Evolutionary conservation across 495 filamentous ascomycete genomes (phyloP).

Genomic region (Aspergillus panamensis): DNA sequence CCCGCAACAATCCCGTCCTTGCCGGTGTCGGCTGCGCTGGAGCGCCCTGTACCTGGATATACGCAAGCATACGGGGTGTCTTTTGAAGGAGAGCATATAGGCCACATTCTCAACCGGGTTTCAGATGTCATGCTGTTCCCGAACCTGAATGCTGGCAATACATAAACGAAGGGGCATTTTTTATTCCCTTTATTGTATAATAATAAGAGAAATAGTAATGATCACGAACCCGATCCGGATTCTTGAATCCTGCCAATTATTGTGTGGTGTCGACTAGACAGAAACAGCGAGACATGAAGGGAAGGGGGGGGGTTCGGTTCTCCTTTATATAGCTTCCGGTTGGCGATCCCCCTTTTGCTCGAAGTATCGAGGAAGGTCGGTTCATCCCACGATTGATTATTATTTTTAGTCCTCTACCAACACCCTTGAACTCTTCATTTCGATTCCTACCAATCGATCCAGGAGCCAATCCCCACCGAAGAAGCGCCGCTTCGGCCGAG

Average conservation of each 20-base stretch:
- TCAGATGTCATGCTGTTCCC: slow-evolving; percentile 46
- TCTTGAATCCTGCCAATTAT: neutral
- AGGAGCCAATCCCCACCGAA: slow-evolving; percentile 3
- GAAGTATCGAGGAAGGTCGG: too few relatives aligned
- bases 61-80: slow-evolving; percentile 11
- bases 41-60: slow-evolving; percentile 14
- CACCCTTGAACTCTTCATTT: neutral
- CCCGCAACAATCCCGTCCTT: slow-evolving; percentile 26
- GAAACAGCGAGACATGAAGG: too few relatives aligned
- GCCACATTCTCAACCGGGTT: slow-evolving; percentile 29
- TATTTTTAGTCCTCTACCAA: too few relatives aligned
- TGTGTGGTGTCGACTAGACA: neutral
- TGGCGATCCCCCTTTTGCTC: neutral
- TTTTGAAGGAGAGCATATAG: slow-evolving; percentile 19
- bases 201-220: neutral
- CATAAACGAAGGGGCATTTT: slow-evolving; percentile 2
- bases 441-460: neutral
- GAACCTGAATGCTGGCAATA: slow-evolving; percentile 28
- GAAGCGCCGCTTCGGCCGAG: slow-evolving; percentile 17
- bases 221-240: neutral
- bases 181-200: neutral
- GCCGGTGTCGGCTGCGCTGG: slow-evolving; percentile 25
- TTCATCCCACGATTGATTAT: too few relatives aligned
- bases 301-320: neutral
- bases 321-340: neutral